Base-by-base conservation (phyloP, 2,329 filamentous ascomycete species). In the Neopestalotiopsis sp. region DNA sequence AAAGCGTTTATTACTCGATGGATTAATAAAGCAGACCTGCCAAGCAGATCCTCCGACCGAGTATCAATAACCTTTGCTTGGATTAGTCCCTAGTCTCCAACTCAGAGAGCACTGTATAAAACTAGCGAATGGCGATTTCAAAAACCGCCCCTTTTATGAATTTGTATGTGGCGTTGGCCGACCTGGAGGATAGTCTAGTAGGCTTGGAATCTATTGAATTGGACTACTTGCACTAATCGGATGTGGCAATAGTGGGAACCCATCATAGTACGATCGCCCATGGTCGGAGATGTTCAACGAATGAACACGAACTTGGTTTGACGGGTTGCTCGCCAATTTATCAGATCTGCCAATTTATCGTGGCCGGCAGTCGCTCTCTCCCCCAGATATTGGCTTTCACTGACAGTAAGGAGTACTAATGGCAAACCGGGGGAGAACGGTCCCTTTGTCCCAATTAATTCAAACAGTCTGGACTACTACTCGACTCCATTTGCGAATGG, bases 401-500 rank as follows among this genome's bases (percentile, higher is more conserved):
- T 53, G 45, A 17, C 45, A 53, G 45, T 53, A 53, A 53, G 17
- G 17, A 53, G 17, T 28, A 53, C 45, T 28, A 28, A 20, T 53
- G 17, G 45, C 45, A 20, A 53, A 17, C 45, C n/a, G 45, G 45
- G 45, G 45, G 34, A 38, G 34, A 38, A 53, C 45, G 45, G 45
- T 53, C 45, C 45, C 45, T 53, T 53, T 53, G 45, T 53, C n/a
- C 45, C 45, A 53, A 53, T 53, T 24, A 53, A 53, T 53, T 53
- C 45, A 14, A 53, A 20, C 45, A 53, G 17, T 20, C 45, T 53
- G 45, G 45, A 53, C n/a, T n/a, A 9, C 45, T 53, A 14, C 45
- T 53, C 7, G 45, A 17, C 17, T 53, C 45, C 45, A 53, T 53
- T 53, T 53, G 17, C 45, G 17, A 53, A 53, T 53, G 45, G n/a